Evolutionary conservation across 2,329 filamentous ascomycete species (phyloP).

Genomic region (Fusarium sp.): DNA sequence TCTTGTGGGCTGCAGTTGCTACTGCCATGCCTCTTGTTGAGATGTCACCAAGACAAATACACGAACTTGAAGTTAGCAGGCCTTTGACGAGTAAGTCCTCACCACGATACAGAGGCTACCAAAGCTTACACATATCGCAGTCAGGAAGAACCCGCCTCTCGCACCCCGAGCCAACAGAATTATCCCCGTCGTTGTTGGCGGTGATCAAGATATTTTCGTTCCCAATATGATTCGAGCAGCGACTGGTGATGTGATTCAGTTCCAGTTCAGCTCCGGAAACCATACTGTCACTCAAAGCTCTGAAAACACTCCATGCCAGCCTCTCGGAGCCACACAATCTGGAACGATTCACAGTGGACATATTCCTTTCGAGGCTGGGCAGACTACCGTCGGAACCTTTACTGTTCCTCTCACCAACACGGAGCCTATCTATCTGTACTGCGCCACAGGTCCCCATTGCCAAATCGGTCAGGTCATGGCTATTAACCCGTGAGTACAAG

Average conservation of each 20-base stretch:
- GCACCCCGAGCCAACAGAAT: constrained; percentile 30
- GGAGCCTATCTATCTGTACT: constrained; percentile 62
- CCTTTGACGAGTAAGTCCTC: constrained; percentile 8
- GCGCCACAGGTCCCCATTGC: constrained; percentile 60
- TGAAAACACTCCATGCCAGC: constrained; percentile 51
- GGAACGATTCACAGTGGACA: constrained; percentile 55
- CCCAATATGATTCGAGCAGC: constrained; percentile 51
- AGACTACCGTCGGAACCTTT: constrained; percentile 57
- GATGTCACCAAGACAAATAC: constrained; percentile 5
- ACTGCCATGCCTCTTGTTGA: constrained; percentile 25
- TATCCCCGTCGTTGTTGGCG: constrained; percentile 52
- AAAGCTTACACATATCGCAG: constrained; percentile 21
- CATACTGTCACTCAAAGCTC: constrained; percentile 57
- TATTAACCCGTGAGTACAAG: constrained; percentile 56
- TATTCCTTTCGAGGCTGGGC: constrained; percentile 52
- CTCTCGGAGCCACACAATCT: constrained; percentile 49
- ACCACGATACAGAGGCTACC: accelerated
- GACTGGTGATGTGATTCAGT: constrained; percentile 54
- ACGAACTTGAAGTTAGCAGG: background rate
- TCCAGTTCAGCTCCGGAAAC: constrained; percentile 57
- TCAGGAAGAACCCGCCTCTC: constrained; percentile 40
- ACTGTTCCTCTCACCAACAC: constrained; percentile 58
- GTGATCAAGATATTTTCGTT: constrained; percentile 51
- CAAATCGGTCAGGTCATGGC: constrained; percentile 62
- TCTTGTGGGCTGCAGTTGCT: background rate